Evolutionary conservation across 2,329 filamentous ascomycete genomes (phyloP), one percentile per base, ranked within the genome.

Genomic region (Penicillium sclerotiorum): DNA sequence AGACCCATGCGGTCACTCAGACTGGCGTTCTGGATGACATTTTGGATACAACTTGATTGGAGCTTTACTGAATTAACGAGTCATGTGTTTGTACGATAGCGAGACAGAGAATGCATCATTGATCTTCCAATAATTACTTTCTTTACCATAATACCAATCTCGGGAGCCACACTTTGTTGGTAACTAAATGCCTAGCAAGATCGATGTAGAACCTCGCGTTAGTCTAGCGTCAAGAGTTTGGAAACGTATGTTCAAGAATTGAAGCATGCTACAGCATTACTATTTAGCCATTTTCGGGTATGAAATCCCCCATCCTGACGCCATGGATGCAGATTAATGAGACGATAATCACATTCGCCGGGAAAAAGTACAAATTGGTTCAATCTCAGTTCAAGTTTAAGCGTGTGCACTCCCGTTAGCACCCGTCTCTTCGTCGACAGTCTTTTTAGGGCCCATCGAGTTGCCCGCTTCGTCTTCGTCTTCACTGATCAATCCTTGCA

Each of bases 401-500:
- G 27, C 25, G n/a, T 43, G 49, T n/a, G n/a, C n/a, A n/a, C n/a
- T n/a, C n/a, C n/a, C 58, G 49, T 63, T 64, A 17, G 35, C 35
- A 17, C 46, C 47, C 33, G 43, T 30, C 41, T 49, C 47, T 30
- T 49, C 47, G 13, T 49, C 41, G 18, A 12, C 25, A 13, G 23
- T 42, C 32, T 67, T 71, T 37, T 64, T 65, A 4, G 63, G 59
- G 8, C 59, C 62, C 50, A 61, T 53, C 12, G 56, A 55, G 20
- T 55, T 56, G 17, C 37, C 59, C 40, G 33, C 77, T 11, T 82
- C 75, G 4, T 87, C 87, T 45, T 96, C 91, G 15, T 95, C 91
- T 37, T 95, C 92, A 50, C 88, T 94, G 68, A 92, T 92, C 32
- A 99, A 74, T 0, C 90, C 93, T 52, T 94, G 90, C 1, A 99